Conservation (phyloP, 2,329 filamentous ascomycete species). For the Hypoxylon sp. region DNA sequence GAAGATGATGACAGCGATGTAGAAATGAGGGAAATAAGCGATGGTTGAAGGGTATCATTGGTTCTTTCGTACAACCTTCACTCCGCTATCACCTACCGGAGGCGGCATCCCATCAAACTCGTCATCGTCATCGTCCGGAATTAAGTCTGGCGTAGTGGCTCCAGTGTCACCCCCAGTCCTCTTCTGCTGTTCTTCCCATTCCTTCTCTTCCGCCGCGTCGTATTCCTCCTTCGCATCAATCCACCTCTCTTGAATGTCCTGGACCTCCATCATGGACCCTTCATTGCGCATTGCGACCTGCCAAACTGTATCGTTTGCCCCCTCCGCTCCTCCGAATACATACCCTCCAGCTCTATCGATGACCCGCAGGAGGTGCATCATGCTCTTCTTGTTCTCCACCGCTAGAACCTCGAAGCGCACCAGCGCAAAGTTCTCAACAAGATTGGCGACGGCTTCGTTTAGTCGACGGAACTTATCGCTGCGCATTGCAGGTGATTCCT, state of each 20-base stretch:
- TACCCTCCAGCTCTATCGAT: conserved; percentile 95
- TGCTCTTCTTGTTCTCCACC: conserved; percentile 96
- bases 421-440: conserved; percentile 91
- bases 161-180: conserved; percentile 57
- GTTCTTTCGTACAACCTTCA: conserved; percentile 79
- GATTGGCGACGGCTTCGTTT: conserved; percentile 86
- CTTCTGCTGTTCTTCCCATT: conserved; percentile 82
- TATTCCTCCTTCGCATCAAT: conserved; percentile 90
- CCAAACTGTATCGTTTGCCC: conserved; percentile 97
- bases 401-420: conserved; percentile 94
- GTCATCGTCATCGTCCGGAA: conserved; percentile 56
- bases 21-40: conserved; percentile 52
- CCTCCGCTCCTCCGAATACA: conserved; percentile 90
- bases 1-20: conserved; percentile 63
- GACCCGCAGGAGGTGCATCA: conserved; percentile 90
- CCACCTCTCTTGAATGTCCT: conserved; percentile 97
- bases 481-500: conserved; percentile 79
- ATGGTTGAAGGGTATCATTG: conserved; percentile 62
- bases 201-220: conserved; percentile 82
- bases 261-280: conserved; percentile 81
- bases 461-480: conserved; percentile 85
- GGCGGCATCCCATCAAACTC: conserved; percentile 69
- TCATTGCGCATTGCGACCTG: conserved; percentile 90
- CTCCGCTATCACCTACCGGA: conserved; percentile 69
- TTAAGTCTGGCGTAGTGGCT: conserved; percentile 55